phyloP scores from a whole-genome alignment of 2,329 filamentous ascomycete genomes.

The Drechslerella stenobrocha region DNA sequence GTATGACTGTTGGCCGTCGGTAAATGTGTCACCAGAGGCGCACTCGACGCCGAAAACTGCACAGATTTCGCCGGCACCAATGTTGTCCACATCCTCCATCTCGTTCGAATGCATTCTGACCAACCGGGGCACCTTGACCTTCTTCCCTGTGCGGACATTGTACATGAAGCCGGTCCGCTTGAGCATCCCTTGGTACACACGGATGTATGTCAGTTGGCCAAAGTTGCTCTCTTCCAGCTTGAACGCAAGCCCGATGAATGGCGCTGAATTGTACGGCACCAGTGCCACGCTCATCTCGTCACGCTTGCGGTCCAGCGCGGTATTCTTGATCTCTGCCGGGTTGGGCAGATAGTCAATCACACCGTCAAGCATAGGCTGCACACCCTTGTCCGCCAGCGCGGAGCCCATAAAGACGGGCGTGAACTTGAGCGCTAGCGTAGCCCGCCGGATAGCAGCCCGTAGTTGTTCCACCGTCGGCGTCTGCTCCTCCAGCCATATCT shows the following conservation, averaged over 20 bases:
- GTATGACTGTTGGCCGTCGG: slow-evolving; percentile 87
- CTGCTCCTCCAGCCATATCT: slow-evolving; percentile 86
- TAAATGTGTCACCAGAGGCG: slow-evolving; percentile 96
- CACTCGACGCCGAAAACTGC: slow-evolving; percentile 98
- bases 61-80: slow-evolving; percentile 96
- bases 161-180: slow-evolving; percentile 86
- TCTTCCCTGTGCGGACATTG: slow-evolving; percentile 93
- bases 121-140: slow-evolving; percentile 93
- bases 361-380: slow-evolving; percentile 95
- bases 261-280: slow-evolving; percentile 87
- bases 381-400: slow-evolving; percentile 87
- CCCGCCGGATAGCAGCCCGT: slow-evolving; percentile 85
- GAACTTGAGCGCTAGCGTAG: slow-evolving; percentile 88
- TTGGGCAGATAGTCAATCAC: slow-evolving; percentile 96
- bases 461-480: slow-evolving; percentile 80
- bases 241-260: slow-evolving; percentile 94
- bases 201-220: slow-evolving; percentile 95
- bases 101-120: slow-evolving; percentile 99
- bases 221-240: slow-evolving; percentile 99
- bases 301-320: slow-evolving; percentile 80
- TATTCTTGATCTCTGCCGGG: slow-evolving; percentile 83
- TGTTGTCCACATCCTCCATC: slow-evolving; percentile 93
- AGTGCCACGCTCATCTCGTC: slow-evolving; percentile 80
- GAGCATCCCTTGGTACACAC: slow-evolving; percentile 92
- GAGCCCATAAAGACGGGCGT: slow-evolving; percentile 95